Evolutionary conservation across 2,329 filamentous ascomycete species (phyloP).

Genomic region (Huntiella omanensis): DNA sequence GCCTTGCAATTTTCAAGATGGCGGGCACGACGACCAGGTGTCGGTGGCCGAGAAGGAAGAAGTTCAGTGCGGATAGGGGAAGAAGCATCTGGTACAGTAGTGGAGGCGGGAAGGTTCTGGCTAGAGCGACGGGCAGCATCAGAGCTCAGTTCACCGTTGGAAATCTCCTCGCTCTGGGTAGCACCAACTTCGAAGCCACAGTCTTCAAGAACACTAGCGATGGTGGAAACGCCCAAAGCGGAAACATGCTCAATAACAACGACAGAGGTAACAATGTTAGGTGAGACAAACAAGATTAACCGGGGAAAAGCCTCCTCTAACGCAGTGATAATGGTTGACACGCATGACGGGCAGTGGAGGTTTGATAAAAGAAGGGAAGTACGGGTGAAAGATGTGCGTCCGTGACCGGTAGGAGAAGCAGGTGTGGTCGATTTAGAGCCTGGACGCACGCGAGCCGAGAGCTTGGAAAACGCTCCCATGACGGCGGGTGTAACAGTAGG

Average conservation of each 20-base stretch:
- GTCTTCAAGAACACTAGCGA: constrained; percentile 30
- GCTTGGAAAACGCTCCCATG: background rate
- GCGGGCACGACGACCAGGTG: constrained; percentile 11
- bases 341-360: constrained; percentile 61
- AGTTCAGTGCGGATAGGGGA: background rate
- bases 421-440: background rate
- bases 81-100: no score
- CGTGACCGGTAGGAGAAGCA: background rate
- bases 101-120: background rate
- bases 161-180: constrained; percentile 22
- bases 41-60: constrained; percentile 10
- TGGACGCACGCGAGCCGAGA: background rate
- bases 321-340: constrained; percentile 42
- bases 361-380: constrained; percentile 41
- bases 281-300: constrained; percentile 40
- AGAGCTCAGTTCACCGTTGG: constrained; percentile 16
- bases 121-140: background rate
- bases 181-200: constrained; percentile 33
- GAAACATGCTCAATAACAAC: constrained; percentile 38
- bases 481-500: background rate
- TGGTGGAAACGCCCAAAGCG: constrained; percentile 23
- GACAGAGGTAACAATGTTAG: constrained; percentile 53
- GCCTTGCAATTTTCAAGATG: constrained; percentile 23
- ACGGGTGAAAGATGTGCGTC: constrained; percentile 2
- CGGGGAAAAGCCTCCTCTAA: constrained; percentile 28